Base-by-base conservation (phyloP, 2,329 filamentous ascomycete genomes). In the Neospermospora avenae region DNA sequence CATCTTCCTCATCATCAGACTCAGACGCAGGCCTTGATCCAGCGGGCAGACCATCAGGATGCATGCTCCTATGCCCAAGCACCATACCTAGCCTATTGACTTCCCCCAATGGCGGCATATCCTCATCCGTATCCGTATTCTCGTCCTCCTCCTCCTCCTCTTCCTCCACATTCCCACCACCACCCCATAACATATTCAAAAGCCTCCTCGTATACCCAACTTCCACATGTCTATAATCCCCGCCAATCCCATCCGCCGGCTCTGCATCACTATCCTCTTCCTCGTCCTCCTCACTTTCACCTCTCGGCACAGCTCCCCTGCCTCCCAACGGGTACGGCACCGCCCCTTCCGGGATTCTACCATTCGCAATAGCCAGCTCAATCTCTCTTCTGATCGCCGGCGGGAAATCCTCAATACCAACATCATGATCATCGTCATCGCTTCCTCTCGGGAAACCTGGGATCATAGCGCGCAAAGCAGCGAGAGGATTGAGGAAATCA, bases 401-500 rank as follows among this genome's bases (percentile, higher is more conserved):
- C 10, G 37, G 25, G 8, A 58, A 42, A 25, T 48, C 25, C 5
- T 31, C 16, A 53, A 58, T 34, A 4, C 46, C 52, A 6, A 59
- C 31, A 22, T 57, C 56, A 31, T 48, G 42, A 20, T 60, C 55
- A 16, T 59, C 51, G 16, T 42, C 61, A 14, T 49, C 55, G 22
- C n/a, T 61, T 41, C 7, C 62, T n/a, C 55, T 42, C 2, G 42
- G 58, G 3, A 45, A 14, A 5, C 31, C 44, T 10, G 51, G 42
- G 1, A 57, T 39, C 13, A 46, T 22, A 10, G 55, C 55, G 24
- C 67, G 66, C 4, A 71, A 28, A 18, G 69, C 71, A 7, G 65
- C 69, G 13, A 72, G 54, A 4, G 69, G 70, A 53, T 71, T 59
- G 41, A 68, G 65, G 25, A 46, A 55, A 18, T 60, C 41, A 3